These are phyloP conservation scores for Podospora didyma DNA, from an alignment of 495 filamentous ascomycete genomes.

Conservation along the genomic window DNA sequence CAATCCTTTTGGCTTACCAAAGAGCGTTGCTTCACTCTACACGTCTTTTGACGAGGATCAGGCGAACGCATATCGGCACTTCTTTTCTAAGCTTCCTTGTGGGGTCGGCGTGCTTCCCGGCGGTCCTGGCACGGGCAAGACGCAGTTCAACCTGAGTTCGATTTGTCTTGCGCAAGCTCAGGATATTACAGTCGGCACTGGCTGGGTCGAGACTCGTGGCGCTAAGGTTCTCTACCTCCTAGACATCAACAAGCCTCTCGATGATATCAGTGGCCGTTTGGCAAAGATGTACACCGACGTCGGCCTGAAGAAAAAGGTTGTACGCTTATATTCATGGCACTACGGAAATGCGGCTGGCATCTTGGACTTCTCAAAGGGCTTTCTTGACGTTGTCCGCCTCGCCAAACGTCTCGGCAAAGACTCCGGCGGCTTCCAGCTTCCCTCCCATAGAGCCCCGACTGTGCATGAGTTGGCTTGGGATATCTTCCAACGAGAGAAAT, in stretches of 20 bases:
- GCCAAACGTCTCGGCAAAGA: no score
- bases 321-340: slow-evolving; percentile 7
- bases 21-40: no score
- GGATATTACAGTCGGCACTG: no score
- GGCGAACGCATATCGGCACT: slow-evolving; percentile 1
- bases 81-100: slow-evolving; percentile 10
- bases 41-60: no score
- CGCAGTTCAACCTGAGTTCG: slow-evolving; percentile 18
- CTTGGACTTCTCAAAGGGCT: no score
- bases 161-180: slow-evolving; percentile 14
- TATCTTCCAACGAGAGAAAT: no score
- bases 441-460: no score
- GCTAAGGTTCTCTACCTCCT: slow-evolving; percentile 23
- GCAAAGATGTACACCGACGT: slow-evolving; percentile 13
- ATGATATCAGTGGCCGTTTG: slow-evolving; percentile 7
- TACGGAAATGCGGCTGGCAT: not conserved
- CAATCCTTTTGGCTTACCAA: no score
- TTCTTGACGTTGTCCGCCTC: no score
- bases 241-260: slow-evolving; percentile 25
- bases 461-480: no score
- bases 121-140: slow-evolving; percentile 25
- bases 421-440: no score
- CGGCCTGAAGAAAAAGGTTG: slow-evolving; percentile 16
- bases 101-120: slow-evolving; percentile 19
- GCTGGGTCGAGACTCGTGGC: not conserved